Conservation (phyloP, 306 rosid genomes). For the Biancaea sappan region DNA sequence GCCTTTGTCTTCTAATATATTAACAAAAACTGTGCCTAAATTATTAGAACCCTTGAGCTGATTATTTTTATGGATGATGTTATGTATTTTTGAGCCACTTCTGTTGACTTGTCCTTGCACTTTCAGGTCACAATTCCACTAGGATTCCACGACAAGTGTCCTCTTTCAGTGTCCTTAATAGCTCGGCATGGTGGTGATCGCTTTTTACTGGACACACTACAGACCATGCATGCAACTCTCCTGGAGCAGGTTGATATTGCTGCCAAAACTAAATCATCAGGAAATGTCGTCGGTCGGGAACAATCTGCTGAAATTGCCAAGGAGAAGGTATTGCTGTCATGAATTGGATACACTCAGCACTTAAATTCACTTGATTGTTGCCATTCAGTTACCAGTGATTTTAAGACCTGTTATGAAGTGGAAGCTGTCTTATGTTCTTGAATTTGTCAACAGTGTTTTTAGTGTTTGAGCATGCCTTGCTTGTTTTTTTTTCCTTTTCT, state of each 20-base stretch:
- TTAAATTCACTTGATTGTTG: conserved; percentile 25
- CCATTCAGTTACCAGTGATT: neutral
- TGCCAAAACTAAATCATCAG: conserved; percentile 63
- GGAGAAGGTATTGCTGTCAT: conserved; percentile 68
- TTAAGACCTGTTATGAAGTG: neutral
- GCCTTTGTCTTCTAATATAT: no score
- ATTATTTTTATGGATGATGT: conserved; percentile 2
- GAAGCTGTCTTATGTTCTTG: conserved; percentile 12
- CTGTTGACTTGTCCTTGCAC: conserved; percentile 42
- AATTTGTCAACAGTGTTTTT: conserved; percentile 6
- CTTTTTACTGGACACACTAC: conserved; percentile 79
- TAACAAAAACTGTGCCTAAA: conserved; percentile 1
- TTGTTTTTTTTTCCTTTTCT: conserved; percentile 16
- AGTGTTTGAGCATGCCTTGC: neutral
- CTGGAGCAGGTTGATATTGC: conserved; percentile 85
- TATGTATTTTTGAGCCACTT: conserved; percentile 18
- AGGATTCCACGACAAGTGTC: conserved; percentile 75
- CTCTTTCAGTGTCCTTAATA: conserved; percentile 84
- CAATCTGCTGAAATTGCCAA: conserved; percentile 88
- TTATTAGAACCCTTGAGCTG: neutral
- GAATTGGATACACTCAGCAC: conserved; percentile 2
- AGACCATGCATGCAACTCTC: conserved; percentile 62
- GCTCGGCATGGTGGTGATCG: conserved; percentile 97
- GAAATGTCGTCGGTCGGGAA: conserved; percentile 66
- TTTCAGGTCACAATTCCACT: conserved; percentile 88